Evolutionary conservation across 1,139 yeast genomes (phyloP).

Genomic region (Yamadazyma conglobata): DNA sequence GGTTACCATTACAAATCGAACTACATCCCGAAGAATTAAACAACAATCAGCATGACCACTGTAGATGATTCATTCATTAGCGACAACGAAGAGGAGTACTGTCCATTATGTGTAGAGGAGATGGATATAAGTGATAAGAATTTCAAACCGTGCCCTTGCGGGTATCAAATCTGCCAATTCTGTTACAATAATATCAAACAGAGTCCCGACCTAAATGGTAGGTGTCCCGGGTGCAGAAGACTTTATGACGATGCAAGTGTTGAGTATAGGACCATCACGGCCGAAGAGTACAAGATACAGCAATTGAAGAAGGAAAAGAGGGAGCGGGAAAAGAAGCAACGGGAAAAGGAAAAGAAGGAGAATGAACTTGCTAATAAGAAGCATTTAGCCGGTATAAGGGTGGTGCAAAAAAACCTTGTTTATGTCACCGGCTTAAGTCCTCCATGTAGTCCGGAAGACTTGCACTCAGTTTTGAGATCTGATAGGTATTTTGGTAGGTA

Average conservation of each 20-base stretch:
- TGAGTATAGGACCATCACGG: slow-evolving; percentile 75
- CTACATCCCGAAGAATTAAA: background rate
- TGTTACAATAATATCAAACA: slow-evolving; percentile 96
- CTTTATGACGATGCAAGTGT: slow-evolving; percentile 91
- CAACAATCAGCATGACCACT: slow-evolving; percentile 14
- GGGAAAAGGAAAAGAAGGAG: slow-evolving; percentile 90
- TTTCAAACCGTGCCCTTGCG: slow-evolving; percentile 99
- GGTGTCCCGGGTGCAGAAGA: slow-evolving; percentile 97
- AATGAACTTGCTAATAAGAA: slow-evolving; percentile 85
- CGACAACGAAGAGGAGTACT: slow-evolving; percentile 78
- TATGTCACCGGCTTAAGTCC: slow-evolving; percentile 96
- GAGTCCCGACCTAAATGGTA: slow-evolving; percentile 90
- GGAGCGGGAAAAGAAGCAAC: slow-evolving; percentile 82
- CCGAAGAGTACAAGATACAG: slow-evolving; percentile 80
- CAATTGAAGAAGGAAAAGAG: slow-evolving; percentile 76
- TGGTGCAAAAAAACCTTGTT: slow-evolving; percentile 94
- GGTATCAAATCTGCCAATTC: slow-evolving; percentile 96
- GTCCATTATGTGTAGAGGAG: slow-evolving; percentile 96
- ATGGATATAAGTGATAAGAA: slow-evolving; percentile 95
- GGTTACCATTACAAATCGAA: no score
- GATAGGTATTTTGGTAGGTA: slow-evolving; percentile 97
- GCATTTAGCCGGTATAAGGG: slow-evolving; percentile 95
- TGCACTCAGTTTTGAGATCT: slow-evolving; percentile 77
- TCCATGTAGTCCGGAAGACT: slow-evolving; percentile 83
- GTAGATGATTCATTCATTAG: slow-evolving; percentile 55